phyloP scores from a whole-genome alignment of 495 filamentous ascomycete genomes.

The Xylaria intraflava region DNA sequence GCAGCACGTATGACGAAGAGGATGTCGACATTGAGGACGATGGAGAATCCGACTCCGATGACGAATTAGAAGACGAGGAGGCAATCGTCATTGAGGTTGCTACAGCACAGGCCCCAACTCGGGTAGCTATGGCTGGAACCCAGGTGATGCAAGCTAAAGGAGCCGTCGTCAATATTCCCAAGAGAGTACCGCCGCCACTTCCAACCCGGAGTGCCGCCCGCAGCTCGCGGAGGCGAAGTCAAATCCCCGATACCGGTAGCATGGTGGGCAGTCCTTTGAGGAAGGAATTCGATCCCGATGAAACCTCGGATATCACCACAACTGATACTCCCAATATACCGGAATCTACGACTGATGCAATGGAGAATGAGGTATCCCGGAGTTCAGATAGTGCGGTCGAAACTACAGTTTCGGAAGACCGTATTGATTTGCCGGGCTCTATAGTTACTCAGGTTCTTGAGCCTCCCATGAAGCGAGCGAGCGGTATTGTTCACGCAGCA shows the following conservation, averaged over 20 bases:
- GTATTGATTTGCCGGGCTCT: neutral
- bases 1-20: slow-evolving; percentile 27
- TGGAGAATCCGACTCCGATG: slow-evolving; percentile 36
- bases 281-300: slow-evolving; percentile 22
- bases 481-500: neutral
- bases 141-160: slow-evolving; percentile 46
- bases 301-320: slow-evolving; percentile 16
- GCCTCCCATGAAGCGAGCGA: slow-evolving; percentile 9
- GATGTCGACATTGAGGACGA: slow-evolving; percentile 41
- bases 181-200: slow-evolving; percentile 58
- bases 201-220: slow-evolving; percentile 55
- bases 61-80: slow-evolving; percentile 41
- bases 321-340: slow-evolving; percentile 12
- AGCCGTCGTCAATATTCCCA: slow-evolving; percentile 65
- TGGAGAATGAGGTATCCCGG: neutral
- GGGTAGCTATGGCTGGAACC: slow-evolving; percentile 46
- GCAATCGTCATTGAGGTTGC: slow-evolving; percentile 48
- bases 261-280: slow-evolving; percentile 24
- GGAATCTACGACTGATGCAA: neutral
- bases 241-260: slow-evolving; percentile 20
- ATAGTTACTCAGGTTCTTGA: neutral
- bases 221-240: slow-evolving; percentile 34
- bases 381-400: neutral
- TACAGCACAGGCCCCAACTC: slow-evolving; percentile 38
- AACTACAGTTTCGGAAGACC: neutral